Conservation (phyloP, 139 green algal species). For the Closterium sp. region DNA sequence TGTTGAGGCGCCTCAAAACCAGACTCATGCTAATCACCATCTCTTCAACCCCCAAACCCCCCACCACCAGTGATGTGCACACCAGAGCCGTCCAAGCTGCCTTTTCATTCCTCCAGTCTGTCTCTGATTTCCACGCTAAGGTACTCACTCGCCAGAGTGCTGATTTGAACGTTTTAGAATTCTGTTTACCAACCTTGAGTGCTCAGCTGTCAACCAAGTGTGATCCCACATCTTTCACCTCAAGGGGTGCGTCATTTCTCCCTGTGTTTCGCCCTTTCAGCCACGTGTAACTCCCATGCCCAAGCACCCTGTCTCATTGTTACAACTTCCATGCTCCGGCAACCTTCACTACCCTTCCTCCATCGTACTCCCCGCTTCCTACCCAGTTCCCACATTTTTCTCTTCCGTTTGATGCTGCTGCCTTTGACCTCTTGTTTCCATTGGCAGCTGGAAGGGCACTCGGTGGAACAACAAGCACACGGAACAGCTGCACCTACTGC, state of each 20-base stretch:
- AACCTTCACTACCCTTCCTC: neutral
- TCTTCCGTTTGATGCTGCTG: too few species aligned
- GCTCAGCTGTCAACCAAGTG: neutral
- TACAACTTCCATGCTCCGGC: neutral
- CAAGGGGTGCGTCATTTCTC: too few species aligned
- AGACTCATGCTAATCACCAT: too few species aligned
- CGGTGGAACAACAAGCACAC: neutral
- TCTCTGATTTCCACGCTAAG: constrained; percentile 42
- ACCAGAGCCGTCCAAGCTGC: constrained; percentile 54
- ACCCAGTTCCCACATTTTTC: neutral
- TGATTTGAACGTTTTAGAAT: too few species aligned
- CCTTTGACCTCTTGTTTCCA: too few species aligned
- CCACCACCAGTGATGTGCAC: constrained; percentile 59
- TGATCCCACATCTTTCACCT: neutral
- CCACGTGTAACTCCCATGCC: neutral
- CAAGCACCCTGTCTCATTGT: too few species aligned
- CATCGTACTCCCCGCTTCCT: neutral
- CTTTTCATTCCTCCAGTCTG: constrained; percentile 45
- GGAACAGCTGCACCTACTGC: neutral
- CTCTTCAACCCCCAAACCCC: neutral
- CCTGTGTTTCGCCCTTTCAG: neutral
- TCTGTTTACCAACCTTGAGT: too few species aligned
- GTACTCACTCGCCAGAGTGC: too few species aligned
- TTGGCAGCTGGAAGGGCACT: neutral
- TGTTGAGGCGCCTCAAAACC: too few species aligned